Base-by-base conservation (phyloP, 2,329 filamentous ascomycete species). In the Pseudogymnoascus sp. region DNA sequence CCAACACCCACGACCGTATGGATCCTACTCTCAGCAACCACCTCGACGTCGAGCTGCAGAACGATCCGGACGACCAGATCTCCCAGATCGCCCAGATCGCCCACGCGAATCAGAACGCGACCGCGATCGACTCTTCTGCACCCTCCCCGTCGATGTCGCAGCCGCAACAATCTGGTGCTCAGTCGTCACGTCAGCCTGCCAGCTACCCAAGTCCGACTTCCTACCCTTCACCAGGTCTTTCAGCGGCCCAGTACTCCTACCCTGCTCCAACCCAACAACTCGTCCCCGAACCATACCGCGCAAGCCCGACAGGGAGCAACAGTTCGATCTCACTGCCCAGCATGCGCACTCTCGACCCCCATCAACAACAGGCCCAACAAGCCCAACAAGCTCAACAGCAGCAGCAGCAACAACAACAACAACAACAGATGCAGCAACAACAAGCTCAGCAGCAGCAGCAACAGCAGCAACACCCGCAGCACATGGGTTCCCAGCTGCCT, bases 401-500 rank as follows among this genome's bases (percentile, higher is more conserved):
- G 42, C 35, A 19, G 11, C 69, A 68, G 24, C 70, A 71, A 38
- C 70, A 72, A 6, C 26, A 29, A 6, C 26, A 6, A 6, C 26
- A 29, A 29, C 26, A 29, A 29, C 26, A 50, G 6, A 59, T 59
- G 31, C 50, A 29, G 19, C 44, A 29, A 59, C 50, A 29, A 59
- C 50, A 33, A 37, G 53, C 14, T 19, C 53, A 59, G n/a, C 53
- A 59, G 19, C 33, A 37, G 10, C 50, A 59, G 7, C 31, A 56
- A 6, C 50, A 59, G 26, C 42, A 47, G 42, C 42, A 47, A 67
- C 29, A 71, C 70, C 63, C 72, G 74, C 42, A 47, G 67, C 74
- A 76, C 65, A 82, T 83, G 73, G 79, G 78, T 65, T 82, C 82
- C 35, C 79, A 81, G 13, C 74, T 83, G 66, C 80, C 81, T 47